These are phyloP conservation scores for Triticum urartu DNA, from an alignment of 176 grass and related monocot species.

Conservation along the genomic window DNA sequence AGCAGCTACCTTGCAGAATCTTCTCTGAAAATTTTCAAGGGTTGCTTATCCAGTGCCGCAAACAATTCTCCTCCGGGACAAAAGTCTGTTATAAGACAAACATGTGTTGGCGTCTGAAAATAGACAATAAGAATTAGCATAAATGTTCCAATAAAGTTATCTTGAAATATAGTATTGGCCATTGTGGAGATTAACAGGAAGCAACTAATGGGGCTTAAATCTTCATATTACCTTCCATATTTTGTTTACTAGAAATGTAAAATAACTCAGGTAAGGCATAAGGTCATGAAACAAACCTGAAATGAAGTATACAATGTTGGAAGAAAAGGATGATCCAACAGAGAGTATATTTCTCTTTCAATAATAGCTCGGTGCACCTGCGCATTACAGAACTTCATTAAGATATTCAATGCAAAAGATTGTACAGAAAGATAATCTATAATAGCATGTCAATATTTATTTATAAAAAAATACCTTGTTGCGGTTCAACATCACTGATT, in stretches of 20 bases:
- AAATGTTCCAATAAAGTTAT: not conserved
- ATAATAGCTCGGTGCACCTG: conserved; percentile 96
- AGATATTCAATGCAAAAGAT: not conserved
- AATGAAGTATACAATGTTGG: conserved; percentile 96
- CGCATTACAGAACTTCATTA: conserved; percentile 14
- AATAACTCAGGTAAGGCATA: conserved; percentile 19
- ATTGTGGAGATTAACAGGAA: not conserved
- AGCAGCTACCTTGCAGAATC: conserved; percentile 80
- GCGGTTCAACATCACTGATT: conserved; percentile 91
- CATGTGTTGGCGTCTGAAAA: conserved; percentile 90
- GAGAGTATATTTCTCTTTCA: conserved; percentile 97
- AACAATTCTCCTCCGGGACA: conserved; percentile 94
- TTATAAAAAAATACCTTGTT: conserved; percentile 76
- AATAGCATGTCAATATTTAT: not conserved
- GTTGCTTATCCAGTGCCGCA: conserved; percentile 85
- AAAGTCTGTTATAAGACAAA: conserved; percentile 99
- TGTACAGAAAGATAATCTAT: not conserved
- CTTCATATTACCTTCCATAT: not conserved
- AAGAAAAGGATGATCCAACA: conserved; percentile 96
- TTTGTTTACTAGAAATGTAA: conserved; percentile 19
- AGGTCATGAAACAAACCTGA: conserved; percentile 57
- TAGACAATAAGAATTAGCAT: conserved; percentile 35
- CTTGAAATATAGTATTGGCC: not conserved
- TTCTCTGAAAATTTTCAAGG: conserved; percentile 89
- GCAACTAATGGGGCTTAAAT: not conserved